Evolutionary conservation across 768 basidiomycete genomes (phyloP), one percentile per base, ranked within the genome.

Genomic region (Postia placenta): DNA sequence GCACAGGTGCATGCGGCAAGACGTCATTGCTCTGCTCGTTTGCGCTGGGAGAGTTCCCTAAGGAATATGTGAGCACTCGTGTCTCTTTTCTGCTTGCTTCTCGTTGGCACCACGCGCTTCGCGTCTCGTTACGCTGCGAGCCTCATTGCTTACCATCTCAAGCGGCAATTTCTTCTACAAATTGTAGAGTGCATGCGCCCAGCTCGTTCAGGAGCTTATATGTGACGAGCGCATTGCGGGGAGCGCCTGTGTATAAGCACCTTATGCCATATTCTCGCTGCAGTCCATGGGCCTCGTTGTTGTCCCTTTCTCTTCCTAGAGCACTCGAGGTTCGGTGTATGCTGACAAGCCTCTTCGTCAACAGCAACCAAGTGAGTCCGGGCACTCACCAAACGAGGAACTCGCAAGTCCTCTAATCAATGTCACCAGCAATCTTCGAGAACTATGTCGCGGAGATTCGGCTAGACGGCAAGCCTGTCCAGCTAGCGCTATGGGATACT

Each of bases 361-460:
- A 23, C 43, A 77, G 75, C 73, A 77, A 72, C 72, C 76, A 46
- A 79, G 74, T 75, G 28, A 55, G 68, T 68, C 22, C 30, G 19
- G 26, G n/a, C n/a, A n/a, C n/a, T n/a, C n/a, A n/a, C n/a, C n/a
- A n/a, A n/a, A n/a, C n/a, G n/a, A n/a, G 40, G 15, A 3, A 20
- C 33, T 4, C 19, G 46, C 51, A 22, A 55, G 45, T 40, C 43
- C 30, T n/a, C n/a, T n/a, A n/a, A n/a, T n/a, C n/a, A n/a, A 17
- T 39, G 52, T 41, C 53, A 48, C 52, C 66, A 94, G 93, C 93
- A 56, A 87, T 97, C 44, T 97, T 97, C 62, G 94, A 97, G 69
- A 99, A 98, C 64, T 97, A 95, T 69, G 95, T 98, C 56, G 95
- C 96, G 41, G 96, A 99, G 74, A 97, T 99, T 61, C 77, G 92